These are phyloP conservation scores for Nothopassalora personata DNA, from an alignment of 2,329 filamentous ascomycete species.

Conservation along the genomic window DNA sequence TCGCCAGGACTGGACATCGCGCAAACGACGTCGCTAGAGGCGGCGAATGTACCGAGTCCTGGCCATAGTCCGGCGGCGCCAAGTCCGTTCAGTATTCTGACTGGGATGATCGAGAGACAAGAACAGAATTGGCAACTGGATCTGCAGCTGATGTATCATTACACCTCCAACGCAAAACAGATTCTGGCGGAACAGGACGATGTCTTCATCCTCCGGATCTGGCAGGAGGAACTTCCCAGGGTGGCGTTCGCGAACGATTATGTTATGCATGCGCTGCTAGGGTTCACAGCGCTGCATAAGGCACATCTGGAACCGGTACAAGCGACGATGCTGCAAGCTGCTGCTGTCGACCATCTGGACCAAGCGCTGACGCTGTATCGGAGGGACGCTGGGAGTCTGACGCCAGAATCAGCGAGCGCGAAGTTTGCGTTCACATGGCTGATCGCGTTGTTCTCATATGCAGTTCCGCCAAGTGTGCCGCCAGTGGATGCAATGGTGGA, in stretches of 20 bases:
- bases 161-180: slow-evolving; percentile 19
- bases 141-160: slow-evolving; percentile 31
- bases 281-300: slow-evolving; percentile 28
- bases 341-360: slow-evolving; percentile 29
- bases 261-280: slow-evolving; percentile 29
- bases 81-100: slow-evolving; percentile 23
- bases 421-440: slow-evolving; percentile 28
- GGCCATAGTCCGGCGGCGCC: slow-evolving; percentile 8
- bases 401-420: slow-evolving; percentile 26
- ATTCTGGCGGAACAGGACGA: slow-evolving; percentile 24
- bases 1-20: slow-evolving; percentile 11
- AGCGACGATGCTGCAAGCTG: slow-evolving; percentile 22
- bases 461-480: slow-evolving; percentile 24
- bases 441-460: slow-evolving; percentile 26
- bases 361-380: slow-evolving; percentile 26
- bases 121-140: slow-evolving; percentile 26
- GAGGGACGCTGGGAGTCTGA: slow-evolving; percentile 15
- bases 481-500: slow-evolving; percentile 29
- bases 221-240: slow-evolving; percentile 26
- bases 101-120: slow-evolving; percentile 24
- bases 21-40: slow-evolving; percentile 16
- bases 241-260: slow-evolving; percentile 26
- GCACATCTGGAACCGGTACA: slow-evolving; percentile 22
- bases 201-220: slow-evolving; percentile 21
- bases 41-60: slow-evolving; percentile 2